A percentile compares a stretch with the other conserved stretches of the same genome.
Evolutionary conservation across 495 filamentous ascomycete genomes (phyloP).

Genomic region (Beverwykella pulmonaria): DNA sequence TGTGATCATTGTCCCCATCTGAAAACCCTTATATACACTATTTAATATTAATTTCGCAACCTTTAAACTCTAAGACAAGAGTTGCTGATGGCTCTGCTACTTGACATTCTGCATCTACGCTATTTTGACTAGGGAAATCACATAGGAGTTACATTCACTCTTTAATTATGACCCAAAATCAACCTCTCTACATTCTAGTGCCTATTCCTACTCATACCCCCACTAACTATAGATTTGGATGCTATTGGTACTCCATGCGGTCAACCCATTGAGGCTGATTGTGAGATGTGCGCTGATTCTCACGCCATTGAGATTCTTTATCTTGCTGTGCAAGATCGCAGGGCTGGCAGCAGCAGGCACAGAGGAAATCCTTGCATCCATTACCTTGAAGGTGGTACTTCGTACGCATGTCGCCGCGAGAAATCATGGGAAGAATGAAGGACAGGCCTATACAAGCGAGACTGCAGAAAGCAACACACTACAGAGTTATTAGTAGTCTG

Average conservation of each 20-base stretch:
- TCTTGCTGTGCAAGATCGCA: conserved; percentile 60
- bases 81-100: too few relatives aligned
- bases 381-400: conserved; percentile 59
- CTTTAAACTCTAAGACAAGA: too few relatives aligned
- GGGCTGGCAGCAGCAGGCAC: conserved; percentile 55
- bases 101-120: too few relatives aligned
- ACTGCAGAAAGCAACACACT: conserved; percentile 35
- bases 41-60: too few relatives aligned
- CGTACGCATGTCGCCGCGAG: conserved; percentile 57
- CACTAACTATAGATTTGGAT: too few relatives aligned
- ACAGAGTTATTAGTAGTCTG: neutral
- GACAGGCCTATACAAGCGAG: conserved; percentile 43
- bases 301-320: conserved; percentile 51
- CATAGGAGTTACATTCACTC: too few relatives aligned
- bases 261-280: conserved; percentile 2
- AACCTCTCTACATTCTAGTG: too few relatives aligned
- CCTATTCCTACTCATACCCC: too few relatives aligned
- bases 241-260: conserved; percentile 4
- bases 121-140: too few relatives aligned
- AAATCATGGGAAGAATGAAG: conserved; percentile 54
- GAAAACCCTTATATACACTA: too few relatives aligned
- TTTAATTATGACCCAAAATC: too few relatives aligned
- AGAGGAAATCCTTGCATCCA: conserved; percentile 54
- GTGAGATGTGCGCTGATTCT: conserved; percentile 7
- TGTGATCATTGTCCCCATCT: too few relatives aligned